Evolutionary conservation across 2,329 filamentous ascomycete species (phyloP), one percentile per base, ranked within the genome.

Genomic region (Fusarium oligoseptatum): DNA sequence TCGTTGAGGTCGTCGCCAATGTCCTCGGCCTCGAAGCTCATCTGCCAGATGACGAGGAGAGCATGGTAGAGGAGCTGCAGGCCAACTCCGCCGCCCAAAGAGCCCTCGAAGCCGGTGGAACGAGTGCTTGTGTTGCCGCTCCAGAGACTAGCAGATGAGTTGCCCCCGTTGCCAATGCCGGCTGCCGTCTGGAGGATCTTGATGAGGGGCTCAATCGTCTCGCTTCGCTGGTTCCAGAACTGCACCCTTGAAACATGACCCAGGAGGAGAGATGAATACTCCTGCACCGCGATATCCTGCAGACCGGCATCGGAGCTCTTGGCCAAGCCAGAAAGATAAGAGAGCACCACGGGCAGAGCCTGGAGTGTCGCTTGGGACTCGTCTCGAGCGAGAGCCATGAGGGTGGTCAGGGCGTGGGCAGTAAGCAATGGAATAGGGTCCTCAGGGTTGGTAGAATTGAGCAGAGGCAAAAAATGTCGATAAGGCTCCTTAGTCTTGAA

Each of bases 51-150:
- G 14, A 97, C 95, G 60, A 99, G 88, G 24, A 99, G 89, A 17
- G 98, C 94, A 80, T 98, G 95, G 82, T 99, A 99, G 45, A 99
- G 89, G 45, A 98, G 89, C 83, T 99, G 97, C 45, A 99, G 87
- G 3, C 95, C 95, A 69, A 99, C 94, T 10, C 95, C 95, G 58
- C 95, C 95, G 67, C 95, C 92, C 34, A 93, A 80, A 5, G 86
- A 85, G 6, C 88, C 88, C 74, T 92, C 91, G 66, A 90, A 89
- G 62, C 91, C 92, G 72, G 89, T 88, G 76, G 88, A 89, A 78
- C 92, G 90, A 57, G 82, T 78, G 43, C 82, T 85, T 2, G 85
- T 81, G 66, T 85, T 87, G 29, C 88, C 88, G 74, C 88, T 92
- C 86, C 94, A 92, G 66, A 92, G 83, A 74, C 85, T 90, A 52